Evolutionary conservation across 345 rosid species (phyloP).

Genomic region (Psidium guajava): DNA sequence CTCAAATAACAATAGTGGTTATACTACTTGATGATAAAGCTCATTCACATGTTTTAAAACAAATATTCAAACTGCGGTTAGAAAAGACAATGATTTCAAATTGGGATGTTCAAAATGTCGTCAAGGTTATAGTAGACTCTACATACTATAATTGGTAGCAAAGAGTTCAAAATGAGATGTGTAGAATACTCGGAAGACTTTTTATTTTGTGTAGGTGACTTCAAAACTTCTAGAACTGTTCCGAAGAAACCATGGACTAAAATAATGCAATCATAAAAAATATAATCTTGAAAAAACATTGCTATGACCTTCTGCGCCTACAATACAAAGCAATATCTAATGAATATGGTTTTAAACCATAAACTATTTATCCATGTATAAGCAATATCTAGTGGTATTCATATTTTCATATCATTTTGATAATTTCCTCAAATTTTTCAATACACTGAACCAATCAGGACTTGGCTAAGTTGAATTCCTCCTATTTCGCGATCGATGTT

Average conservation of each 20-base stretch:
- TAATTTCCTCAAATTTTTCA: too few species aligned
- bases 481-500: too few species aligned
- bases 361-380: too few species aligned
- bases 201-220: constrained; percentile 65
- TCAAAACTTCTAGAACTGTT: constrained; percentile 73
- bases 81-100: neutral
- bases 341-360: too few species aligned
- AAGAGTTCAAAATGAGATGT: constrained; percentile 15
- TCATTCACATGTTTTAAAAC: neutral
- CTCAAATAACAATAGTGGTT: neutral
- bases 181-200: constrained; percentile 51
- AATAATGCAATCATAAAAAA: constrained; percentile 89
- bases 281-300: constrained; percentile 83
- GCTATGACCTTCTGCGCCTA: constrained; percentile 89
- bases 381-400: too few species aligned
- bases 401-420: too few species aligned
- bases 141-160: neutral
- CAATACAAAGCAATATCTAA: neutral
- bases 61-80: neutral
- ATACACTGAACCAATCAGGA: too few species aligned
- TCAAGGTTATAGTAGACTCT: neutral
- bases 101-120: neutral
- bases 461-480: too few species aligned
- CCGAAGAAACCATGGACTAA: constrained; percentile 96
- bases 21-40: neutral